Evolutionary conservation across 1,284 basidiomycete species (phyloP), one percentile per base, ranked within the genome.

Genomic region (Naganishia liquefaciens): DNA sequence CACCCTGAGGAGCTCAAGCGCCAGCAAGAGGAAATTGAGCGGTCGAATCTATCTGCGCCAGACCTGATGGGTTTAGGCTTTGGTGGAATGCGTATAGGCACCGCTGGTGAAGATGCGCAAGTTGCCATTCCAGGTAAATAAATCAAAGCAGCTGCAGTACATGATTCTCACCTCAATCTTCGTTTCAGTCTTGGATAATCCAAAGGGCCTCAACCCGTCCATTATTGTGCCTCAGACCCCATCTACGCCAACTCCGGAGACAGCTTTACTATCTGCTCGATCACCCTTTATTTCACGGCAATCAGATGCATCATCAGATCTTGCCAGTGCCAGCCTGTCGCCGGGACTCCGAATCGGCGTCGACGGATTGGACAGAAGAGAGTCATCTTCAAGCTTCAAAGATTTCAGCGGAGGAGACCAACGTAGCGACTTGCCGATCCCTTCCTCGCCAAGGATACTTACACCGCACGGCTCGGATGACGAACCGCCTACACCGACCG

Each of bases 11-110:
- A 62, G 28, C 27, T 65, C 23, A 44, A 47, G 44, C 47, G 55
- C 11, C 76, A 78, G 63, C 74, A 77, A 7, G 75, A 75, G 11
- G 76, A 74, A 46, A 70, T 79, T 15, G 76, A 77, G 68, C 72
- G 72, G 28, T 51, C 55, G 19, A 61, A 37, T 33, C 40, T 40
- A 19, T 60, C 57, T 15, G 57, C 64, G 30, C 43, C 57, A 27
- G 50, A 28, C 11, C 46, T 66, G 44, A 66, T 68, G 15, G 75
- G 72, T 15, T 49, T 72, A 23, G 72, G 71, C 13, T 68, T 67
- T 70, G 54, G 62, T 11, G 71, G 71, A 13, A 74, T 72, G 69
- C 66, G 73, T 28, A 53, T 68, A 21, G 73, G 53, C 23, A 47
- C 61, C 17, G 49, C 70, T 19, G 63, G 58, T 28, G 63, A 63